These are phyloP conservation scores for Meripilus lineatus DNA, from an alignment of 1,284 basidiomycete genomes.

Conservation along the genomic window DNA sequence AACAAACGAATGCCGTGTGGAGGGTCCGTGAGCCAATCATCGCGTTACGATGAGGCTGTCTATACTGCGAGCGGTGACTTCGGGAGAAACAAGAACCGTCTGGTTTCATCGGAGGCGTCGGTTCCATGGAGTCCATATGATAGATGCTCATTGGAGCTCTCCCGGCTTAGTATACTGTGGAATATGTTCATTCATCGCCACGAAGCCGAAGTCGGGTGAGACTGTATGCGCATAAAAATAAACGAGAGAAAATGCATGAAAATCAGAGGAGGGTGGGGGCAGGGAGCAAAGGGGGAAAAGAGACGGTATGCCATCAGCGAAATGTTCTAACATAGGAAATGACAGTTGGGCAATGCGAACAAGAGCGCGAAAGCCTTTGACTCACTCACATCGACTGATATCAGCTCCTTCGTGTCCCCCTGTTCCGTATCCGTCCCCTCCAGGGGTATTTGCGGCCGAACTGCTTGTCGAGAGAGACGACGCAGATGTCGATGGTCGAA, in stretches of 20 bases:
- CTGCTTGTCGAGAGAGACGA: constrained; percentile 76
- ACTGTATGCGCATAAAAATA: constrained; percentile 42
- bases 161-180: constrained; percentile 62
- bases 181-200: constrained; percentile 69
- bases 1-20: too few relatives aligned
- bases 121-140: too few relatives aligned
- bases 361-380: constrained; percentile 12
- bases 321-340: constrained; percentile 4
- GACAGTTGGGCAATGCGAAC: constrained; percentile 8
- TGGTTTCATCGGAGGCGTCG: too few relatives aligned
- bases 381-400: constrained; percentile 76
- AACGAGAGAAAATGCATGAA: constrained; percentile 7
- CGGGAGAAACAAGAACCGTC: too few relatives aligned
- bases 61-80: constrained; percentile 10
- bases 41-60: too few relatives aligned
- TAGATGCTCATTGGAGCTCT: too few relatives aligned
- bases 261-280: constrained; percentile 25
- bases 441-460: constrained; percentile 56
- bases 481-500: constrained; percentile 69
- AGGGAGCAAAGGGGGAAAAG: constrained; percentile 16
- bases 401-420: constrained; percentile 38
- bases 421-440: constrained; percentile 54
- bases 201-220: constrained; percentile 79
- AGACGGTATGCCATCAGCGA: constrained; percentile 10
- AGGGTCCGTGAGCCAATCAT: too few relatives aligned